Evolutionary conservation across 331 rosid genomes (phyloP).

Genomic region (Cydonia oblonga): DNA sequence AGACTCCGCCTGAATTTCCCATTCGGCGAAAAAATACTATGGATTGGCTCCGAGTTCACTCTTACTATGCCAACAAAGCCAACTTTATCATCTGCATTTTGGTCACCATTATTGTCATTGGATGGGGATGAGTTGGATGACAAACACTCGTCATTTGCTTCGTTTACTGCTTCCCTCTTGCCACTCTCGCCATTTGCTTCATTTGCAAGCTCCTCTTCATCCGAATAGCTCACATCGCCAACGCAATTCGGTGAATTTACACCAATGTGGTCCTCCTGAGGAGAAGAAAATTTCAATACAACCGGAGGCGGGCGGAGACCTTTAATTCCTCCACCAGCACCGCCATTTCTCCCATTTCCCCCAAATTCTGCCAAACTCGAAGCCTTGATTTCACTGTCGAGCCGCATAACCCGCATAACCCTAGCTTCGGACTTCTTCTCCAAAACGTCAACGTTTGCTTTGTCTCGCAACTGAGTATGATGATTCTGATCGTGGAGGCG

Average conservation of each 20-base stretch:
- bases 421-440: neutral
- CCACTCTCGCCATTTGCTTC: neutral
- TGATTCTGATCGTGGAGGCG: neutral
- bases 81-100: constrained; percentile 14
- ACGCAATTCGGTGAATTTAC: neutral
- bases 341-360: neutral
- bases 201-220: constrained; percentile 13
- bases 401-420: constrained; percentile 7
- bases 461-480: neutral
- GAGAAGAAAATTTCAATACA: constrained; percentile 20
- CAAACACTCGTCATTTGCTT: neutral
- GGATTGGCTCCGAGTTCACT: neutral
- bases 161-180: neutral
- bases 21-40: constrained; percentile 15
- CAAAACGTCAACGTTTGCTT: neutral
- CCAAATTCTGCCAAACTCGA: neutral
- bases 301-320: constrained; percentile 42
- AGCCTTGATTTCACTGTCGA: neutral
- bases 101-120: constrained; percentile 20
- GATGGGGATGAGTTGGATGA: constrained; percentile 16
- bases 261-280: neutral
- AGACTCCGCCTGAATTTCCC: constrained; percentile 28
- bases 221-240: constrained; percentile 3
- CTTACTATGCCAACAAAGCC: neutral
- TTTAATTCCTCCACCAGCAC: constrained; percentile 18